Base-by-base conservation (phyloP, 1,284 basidiomycete genomes). In the Apiotrichum porosum region DNA sequence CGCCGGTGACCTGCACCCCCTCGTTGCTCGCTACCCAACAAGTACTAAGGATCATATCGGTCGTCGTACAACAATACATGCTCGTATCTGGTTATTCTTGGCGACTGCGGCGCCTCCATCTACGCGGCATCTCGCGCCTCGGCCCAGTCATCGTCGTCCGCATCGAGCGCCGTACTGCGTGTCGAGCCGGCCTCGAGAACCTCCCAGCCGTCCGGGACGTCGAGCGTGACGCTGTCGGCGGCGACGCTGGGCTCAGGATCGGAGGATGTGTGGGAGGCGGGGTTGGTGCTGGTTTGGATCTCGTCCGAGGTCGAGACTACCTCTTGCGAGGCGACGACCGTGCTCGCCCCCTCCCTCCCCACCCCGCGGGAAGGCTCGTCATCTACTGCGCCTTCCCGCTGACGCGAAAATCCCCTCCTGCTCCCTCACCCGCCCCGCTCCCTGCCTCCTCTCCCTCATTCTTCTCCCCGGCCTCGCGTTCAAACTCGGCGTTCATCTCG, bases 401-500 rank as follows among this genome's bases (percentile, higher is more conserved):
- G 6, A 12, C 30, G 18, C 50, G 61, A 66, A 66, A 66, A 66
- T 61, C 62, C 26, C 26, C 62, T 42, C 49, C 36, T 44, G 35
- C n/a, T 32, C 52, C 18, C 37, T 37, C 42, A 9, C 24, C 12
- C 21, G 24, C 12, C 23, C 12, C 24, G 14, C 28, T 15, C 15
- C 19, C 32, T 1, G 28, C 24, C 31, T 19, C 18, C 13, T 21
- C 34, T 2, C 22, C 28, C 32, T 19, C 19, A 9, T 21, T 31
- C 26, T 32, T 38, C 40, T 18, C 37, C 23, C 36, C 36, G 17
- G 37, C 21, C 37, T 42, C 21, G 18, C 61, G 54, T 49, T 74
- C 72, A 50, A 72, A 72, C 30, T 67, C 86, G 60, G 88, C 87
- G 74, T 98, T 97, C 87, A 98, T 90, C 76, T 84, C 84, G 69